phyloP scores from a whole-genome alignment of 164 flowering plant species.

The Annona cherimola region DNA sequence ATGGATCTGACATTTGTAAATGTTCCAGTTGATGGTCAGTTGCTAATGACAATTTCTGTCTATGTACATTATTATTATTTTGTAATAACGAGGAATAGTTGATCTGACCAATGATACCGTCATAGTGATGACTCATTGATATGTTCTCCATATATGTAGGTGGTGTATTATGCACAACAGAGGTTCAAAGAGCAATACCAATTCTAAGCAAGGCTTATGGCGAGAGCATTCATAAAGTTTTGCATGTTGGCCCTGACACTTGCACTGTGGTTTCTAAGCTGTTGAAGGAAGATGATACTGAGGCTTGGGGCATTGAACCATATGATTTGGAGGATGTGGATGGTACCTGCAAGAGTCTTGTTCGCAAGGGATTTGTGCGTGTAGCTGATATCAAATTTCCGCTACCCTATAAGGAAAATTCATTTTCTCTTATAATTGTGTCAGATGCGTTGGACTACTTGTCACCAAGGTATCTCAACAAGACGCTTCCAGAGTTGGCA shows the following conservation, averaged over 20 bases:
- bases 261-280: conserved; percentile 74
- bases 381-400: conserved; percentile 91
- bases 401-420: conserved; percentile 73
- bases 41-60: neutral
- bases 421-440: conserved; percentile 77
- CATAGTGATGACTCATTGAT: neutral
- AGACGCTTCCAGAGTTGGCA: conserved; percentile 85
- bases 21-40: neutral
- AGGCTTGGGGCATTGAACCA: conserved; percentile 95
- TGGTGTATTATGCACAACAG: conserved; percentile 60
- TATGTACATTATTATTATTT: too few species aligned
- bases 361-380: conserved; percentile 80
- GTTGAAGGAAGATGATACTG: conserved; percentile 75
- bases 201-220: conserved; percentile 71
- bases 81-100: too few species aligned
- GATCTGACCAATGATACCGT: neutral
- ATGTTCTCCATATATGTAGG: conserved; percentile 30
- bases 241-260: conserved; percentile 92
- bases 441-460: conserved; percentile 92
- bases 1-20: too few species aligned
- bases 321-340: conserved; percentile 87
- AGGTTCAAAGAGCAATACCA: conserved; percentile 75
- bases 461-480: conserved; percentile 84
- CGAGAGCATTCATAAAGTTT: conserved; percentile 74
- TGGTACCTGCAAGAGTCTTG: conserved; percentile 57